Conservation (phyloP, 768 basidiomycete species). For the Candolleomyces aberdarensis region DNA sequence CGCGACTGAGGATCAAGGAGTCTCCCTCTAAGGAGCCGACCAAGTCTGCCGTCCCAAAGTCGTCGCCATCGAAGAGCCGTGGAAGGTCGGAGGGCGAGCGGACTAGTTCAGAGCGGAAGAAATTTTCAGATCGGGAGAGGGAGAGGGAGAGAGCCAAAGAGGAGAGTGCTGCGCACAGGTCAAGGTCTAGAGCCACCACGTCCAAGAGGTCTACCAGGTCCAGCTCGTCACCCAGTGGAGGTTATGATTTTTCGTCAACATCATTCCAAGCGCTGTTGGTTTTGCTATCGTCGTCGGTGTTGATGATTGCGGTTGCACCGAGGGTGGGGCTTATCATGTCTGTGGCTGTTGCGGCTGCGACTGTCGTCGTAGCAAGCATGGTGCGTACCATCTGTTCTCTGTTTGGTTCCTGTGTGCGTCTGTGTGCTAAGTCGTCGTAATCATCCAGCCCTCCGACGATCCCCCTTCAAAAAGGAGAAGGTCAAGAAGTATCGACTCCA, state of each 20-base stretch:
- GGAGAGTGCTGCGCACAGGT: background rate
- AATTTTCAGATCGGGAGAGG: background rate
- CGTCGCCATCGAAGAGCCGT: background rate
- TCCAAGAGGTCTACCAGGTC: background rate
- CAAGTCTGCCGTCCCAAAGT: no score
- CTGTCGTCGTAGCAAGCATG: background rate
- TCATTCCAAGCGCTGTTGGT: slow-evolving; percentile 5
- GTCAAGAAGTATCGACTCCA: background rate
- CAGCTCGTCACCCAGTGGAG: background rate
- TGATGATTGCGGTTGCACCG: slow-evolving; percentile 1
- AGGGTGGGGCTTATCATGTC: background rate
- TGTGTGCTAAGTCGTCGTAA: background rate
- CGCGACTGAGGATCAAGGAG: background rate
- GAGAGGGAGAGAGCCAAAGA: background rate
- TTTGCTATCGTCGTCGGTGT: slow-evolving; percentile 3
- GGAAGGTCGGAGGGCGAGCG: background rate
- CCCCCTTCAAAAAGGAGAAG: background rate
- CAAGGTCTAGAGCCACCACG: background rate
- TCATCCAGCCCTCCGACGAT: background rate
- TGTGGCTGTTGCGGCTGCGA: background rate
- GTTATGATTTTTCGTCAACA: slow-evolving; percentile 3
- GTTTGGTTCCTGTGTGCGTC: background rate
- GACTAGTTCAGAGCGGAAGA: background rate
- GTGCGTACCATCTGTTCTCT: background rate
- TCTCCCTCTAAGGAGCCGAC: no score